These are phyloP conservation scores for Rhododendron williamsianum DNA, from an alignment of 148 eudicot species.

Conservation along the genomic window DNA sequence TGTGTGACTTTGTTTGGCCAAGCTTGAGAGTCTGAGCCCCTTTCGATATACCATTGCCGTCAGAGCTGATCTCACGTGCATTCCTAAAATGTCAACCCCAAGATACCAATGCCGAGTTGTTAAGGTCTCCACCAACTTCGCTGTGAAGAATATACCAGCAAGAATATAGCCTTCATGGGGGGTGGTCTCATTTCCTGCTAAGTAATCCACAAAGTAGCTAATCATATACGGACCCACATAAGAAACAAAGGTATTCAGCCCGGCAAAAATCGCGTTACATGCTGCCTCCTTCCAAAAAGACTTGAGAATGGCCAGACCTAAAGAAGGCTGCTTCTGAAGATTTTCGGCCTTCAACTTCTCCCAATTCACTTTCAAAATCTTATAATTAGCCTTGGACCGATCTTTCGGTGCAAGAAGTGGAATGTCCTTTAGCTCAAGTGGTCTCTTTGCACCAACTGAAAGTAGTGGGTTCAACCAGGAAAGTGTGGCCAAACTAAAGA, in stretches of 20 bases:
- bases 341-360: conserved; percentile 63
- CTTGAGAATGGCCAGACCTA: conserved; percentile 74
- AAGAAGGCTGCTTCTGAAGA: conserved; percentile 55
- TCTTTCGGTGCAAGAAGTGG: conserved; percentile 87
- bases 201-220: conserved; percentile 85
- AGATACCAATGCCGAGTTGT: conserved; percentile 81
- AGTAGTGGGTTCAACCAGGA: conserved; percentile 96
- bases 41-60: conserved; percentile 83
- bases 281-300: conserved; percentile 87
- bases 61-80: conserved; percentile 85
- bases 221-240: conserved; percentile 95
- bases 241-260: conserved; percentile 62
- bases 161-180: conserved; percentile 87
- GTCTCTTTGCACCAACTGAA: conserved; percentile 79
- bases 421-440: conserved; percentile 82
- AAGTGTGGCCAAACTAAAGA: conserved; percentile 72
- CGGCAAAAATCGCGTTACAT: conserved; percentile 75
- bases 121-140: conserved; percentile 80
- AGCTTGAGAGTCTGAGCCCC: conserved; percentile 74
- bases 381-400: conserved; percentile 74
- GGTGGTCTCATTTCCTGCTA: conserved; percentile 58
- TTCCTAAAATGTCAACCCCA: conserved; percentile 77
- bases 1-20: conserved; percentile 74
- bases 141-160: conserved; percentile 63
- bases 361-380: conserved; percentile 69